Conservation (phyloP, 2,329 filamentous ascomycete genomes). For the Coleophoma eucalyptorum region DNA sequence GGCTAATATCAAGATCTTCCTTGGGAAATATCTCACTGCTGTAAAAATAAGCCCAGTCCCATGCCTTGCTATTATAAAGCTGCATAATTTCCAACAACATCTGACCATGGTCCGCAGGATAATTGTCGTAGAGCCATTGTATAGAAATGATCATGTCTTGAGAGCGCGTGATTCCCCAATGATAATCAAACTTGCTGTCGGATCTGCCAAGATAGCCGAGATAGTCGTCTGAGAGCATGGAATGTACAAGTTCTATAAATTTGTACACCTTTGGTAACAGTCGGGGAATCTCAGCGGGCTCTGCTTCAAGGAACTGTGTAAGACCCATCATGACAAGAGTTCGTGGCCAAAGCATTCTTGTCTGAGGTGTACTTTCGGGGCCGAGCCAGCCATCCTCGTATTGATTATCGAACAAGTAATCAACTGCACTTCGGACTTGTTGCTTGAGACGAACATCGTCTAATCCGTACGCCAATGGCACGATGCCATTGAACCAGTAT, state of each 20-base stretch:
- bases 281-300: slow-evolving; percentile 17
- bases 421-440: slow-evolving; percentile 40
- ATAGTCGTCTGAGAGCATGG: slow-evolving; percentile 50
- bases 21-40: slow-evolving; percentile 14
- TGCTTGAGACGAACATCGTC: slow-evolving; percentile 43
- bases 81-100: slow-evolving; percentile 28
- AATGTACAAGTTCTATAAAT: slow-evolving; percentile 45
- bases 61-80: slow-evolving; percentile 11
- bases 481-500: slow-evolving; percentile 51
- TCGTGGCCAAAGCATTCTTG: slow-evolving; percentile 11
- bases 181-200: slow-evolving; percentile 33
- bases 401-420: slow-evolving; percentile 45
- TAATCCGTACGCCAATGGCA: slow-evolving; percentile 49
- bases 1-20: slow-evolving; percentile 3
- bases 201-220: slow-evolving; percentile 43
- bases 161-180: slow-evolving; percentile 9
- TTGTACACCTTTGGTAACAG: slow-evolving; percentile 12
- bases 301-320: slow-evolving; percentile 37
- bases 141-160: slow-evolving; percentile 28
- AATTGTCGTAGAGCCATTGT: slow-evolving; percentile 30
- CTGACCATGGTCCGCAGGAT: slow-evolving; percentile 17
- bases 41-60: slow-evolving; percentile 19
- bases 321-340: slow-evolving; percentile 4
- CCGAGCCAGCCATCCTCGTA: slow-evolving; percentile 54
- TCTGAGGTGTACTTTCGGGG: slow-evolving; percentile 38